Base-by-base conservation (phyloP, 129 eudicot species). In the Smallanthus sonchifolius region DNA sequence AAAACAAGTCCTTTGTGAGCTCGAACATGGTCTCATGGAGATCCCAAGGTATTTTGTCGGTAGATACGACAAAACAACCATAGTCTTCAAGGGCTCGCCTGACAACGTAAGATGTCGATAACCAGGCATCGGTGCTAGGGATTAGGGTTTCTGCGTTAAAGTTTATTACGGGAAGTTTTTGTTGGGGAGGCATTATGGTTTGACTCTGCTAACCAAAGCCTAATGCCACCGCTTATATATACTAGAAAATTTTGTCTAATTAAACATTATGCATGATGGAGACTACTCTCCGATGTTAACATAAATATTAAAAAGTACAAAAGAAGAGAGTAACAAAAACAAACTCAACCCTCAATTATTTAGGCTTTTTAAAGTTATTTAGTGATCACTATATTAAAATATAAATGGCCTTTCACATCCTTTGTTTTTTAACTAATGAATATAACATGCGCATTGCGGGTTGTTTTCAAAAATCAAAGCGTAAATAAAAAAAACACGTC, bases 51-150 rank as follows among this genome's bases (percentile, higher is more conserved):
- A 88, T 42, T 45, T 78, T 65, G 57, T 81, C 72, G 20, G 81
- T 83, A 3, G 38, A 28, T 14, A 82, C 66, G 4, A 80, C 84
- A 15, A 88, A 85, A 51, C 90, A 88, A 36, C 90, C 94, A 24
- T 88, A 83, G 38, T 85, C 78, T 76, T 88, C 90, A 2, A 88
- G 81, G 7, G 90, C 88, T 7, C 10, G 45, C 5, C 84, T 54
- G 4, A 81, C 94, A 4, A 75, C 73, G 3, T 59, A 49, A 19
- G 81, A 44, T 35, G 82, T 36, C 2, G 79, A 56, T 65, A 64
- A 48, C 90, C 90, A 85, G 2, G 77, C 67, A 24, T 43, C 47
- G 24, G 51, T 63, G 6, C 57, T 77, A n/a, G 74, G 79, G 74
- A 78, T 81, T 51, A 81, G 62, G 45, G 76, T 72, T 43, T 76